Evolutionary conservation across 2,329 filamentous ascomycete species (phyloP).

Genomic region (Trichoderma atrobrunneum): DNA sequence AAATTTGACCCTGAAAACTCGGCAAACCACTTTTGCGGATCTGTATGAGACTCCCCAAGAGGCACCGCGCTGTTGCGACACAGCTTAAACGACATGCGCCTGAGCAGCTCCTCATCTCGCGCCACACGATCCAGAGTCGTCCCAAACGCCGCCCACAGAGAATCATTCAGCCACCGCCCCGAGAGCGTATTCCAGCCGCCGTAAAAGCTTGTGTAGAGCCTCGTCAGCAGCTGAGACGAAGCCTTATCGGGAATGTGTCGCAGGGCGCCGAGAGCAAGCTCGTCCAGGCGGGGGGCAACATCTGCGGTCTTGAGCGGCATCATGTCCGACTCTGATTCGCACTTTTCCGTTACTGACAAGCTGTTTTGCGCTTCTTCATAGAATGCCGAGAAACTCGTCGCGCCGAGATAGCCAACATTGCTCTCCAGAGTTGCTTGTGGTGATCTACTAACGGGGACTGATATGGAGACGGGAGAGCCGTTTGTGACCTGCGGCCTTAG

Average conservation of each 20-base stretch:
- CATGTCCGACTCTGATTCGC: neutral
- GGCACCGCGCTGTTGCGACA: conserved; percentile 38
- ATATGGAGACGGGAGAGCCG: neutral
- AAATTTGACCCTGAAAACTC: conserved; percentile 38
- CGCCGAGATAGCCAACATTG: conserved; percentile 17
- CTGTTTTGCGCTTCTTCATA: conserved; percentile 15
- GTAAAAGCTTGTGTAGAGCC: neutral
- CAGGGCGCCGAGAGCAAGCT: neutral
- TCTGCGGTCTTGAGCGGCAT: neutral
- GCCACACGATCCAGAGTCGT: neutral
- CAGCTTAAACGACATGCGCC: conserved; percentile 32
- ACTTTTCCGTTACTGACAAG: neutral
- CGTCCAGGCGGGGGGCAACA: neutral
- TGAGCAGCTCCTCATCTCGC: neutral
- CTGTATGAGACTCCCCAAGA: conserved; percentile 34
- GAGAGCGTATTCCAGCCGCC: conserved; percentile 1
- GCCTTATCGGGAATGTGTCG: conserved; percentile 6
- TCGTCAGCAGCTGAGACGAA: neutral
- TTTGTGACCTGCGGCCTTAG: neutral
- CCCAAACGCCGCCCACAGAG: neutral
- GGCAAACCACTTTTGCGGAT: conserved; percentile 36
- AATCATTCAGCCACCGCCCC: neutral
- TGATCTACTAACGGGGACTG: neutral
- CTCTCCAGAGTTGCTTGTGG: neutral
- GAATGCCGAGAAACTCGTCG: conserved; percentile 15